Evolutionary conservation across 2,329 filamentous ascomycete genomes (phyloP).

Genomic region (Aspergillus quadrilineatus): DNA sequence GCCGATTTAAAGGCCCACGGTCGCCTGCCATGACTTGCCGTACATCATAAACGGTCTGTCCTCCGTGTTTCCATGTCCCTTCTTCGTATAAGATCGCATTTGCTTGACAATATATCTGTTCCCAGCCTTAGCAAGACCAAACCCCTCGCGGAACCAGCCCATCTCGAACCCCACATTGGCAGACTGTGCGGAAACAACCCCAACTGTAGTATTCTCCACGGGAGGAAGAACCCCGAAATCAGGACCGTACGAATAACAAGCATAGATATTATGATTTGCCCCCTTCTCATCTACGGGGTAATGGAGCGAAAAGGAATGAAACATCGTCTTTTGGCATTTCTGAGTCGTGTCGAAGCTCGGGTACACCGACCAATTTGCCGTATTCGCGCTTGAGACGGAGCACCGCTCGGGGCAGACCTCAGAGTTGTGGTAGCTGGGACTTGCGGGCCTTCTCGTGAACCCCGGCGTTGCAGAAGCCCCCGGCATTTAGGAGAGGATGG

Average conservation of each 20-base stretch:
- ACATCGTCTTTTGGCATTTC: slow-evolving; percentile 32
- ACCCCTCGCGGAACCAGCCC: slow-evolving; percentile 29
- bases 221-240: slow-evolving; percentile 16
- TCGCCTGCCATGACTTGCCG: slow-evolving; percentile 29
- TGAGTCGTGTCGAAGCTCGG: slow-evolving; percentile 25
- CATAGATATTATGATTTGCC: slow-evolving; percentile 31
- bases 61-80: slow-evolving; percentile 23
- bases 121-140: slow-evolving; percentile 16
- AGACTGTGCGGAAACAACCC: slow-evolving; percentile 8
- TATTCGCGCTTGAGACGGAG: slow-evolving; percentile 17
- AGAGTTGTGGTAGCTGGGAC: slow-evolving; percentile 16
- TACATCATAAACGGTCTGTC: slow-evolving; percentile 29
- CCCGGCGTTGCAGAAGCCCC: no score
- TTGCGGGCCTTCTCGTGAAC: background rate
- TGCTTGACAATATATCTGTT: slow-evolving; percentile 28
- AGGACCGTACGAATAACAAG: slow-evolving; percentile 31
- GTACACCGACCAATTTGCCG: slow-evolving; percentile 24
- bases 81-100: slow-evolving; percentile 29
- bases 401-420: slow-evolving; percentile 23
- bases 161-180: slow-evolving; percentile 27
- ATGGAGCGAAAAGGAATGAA: slow-evolving; percentile 38
- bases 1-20: slow-evolving; percentile 41
- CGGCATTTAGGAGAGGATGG: no score
- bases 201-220: background rate
- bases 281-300: slow-evolving; percentile 33